Conservation (phyloP, 106 monocot species). For the Apostasia ramifera region DNA sequence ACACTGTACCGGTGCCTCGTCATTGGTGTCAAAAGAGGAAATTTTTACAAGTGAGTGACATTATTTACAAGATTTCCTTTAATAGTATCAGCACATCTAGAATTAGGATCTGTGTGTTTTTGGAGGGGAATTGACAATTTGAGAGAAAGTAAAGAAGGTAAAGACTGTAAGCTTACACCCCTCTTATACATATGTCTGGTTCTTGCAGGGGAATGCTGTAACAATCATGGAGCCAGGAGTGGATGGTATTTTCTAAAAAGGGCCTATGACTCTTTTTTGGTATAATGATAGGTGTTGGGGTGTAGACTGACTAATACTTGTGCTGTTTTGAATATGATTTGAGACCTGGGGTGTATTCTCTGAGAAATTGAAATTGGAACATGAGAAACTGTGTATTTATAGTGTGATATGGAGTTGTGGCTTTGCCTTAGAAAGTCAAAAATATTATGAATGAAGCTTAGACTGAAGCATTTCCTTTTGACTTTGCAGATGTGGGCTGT, state of each 20-base stretch:
- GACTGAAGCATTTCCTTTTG: slow-evolving; percentile 42
- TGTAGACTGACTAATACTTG: slow-evolving; percentile 28
- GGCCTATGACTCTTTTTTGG: slow-evolving; percentile 28
- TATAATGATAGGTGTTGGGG: slow-evolving; percentile 30
- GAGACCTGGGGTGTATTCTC: slow-evolving; percentile 25
- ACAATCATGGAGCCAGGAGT: slow-evolving; percentile 64
- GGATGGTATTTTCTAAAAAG: slow-evolving; percentile 57
- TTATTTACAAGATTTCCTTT: slow-evolving; percentile 6
- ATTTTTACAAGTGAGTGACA: slow-evolving; percentile 79
- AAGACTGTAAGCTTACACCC: slow-evolving; percentile 57
- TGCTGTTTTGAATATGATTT: slow-evolving; percentile 13
- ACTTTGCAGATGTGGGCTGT: slow-evolving; percentile 58
- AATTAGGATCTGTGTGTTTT: slow-evolving; percentile 16
- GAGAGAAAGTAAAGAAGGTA: slow-evolving; percentile 66
- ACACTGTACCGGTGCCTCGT: slow-evolving; percentile 96
- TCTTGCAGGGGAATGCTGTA: slow-evolving; percentile 88
- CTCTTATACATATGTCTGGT: slow-evolving; percentile 94
- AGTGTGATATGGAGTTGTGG: background rate
- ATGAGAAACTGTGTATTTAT: background rate
- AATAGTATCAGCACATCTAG: slow-evolving; percentile 6
- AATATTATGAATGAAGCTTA: slow-evolving; percentile 9
- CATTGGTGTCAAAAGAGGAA: slow-evolving; percentile 99
- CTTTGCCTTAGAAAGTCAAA: slow-evolving; percentile 6
- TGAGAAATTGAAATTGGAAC: slow-evolving; percentile 4
- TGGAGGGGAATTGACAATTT: slow-evolving; percentile 25